Percentiles rank a stretch among this genome's conserved stretches.
phyloP scores from a whole-genome alignment of 2,329 filamentous ascomycete genomes.

The Diaporthe humulicola region DNA sequence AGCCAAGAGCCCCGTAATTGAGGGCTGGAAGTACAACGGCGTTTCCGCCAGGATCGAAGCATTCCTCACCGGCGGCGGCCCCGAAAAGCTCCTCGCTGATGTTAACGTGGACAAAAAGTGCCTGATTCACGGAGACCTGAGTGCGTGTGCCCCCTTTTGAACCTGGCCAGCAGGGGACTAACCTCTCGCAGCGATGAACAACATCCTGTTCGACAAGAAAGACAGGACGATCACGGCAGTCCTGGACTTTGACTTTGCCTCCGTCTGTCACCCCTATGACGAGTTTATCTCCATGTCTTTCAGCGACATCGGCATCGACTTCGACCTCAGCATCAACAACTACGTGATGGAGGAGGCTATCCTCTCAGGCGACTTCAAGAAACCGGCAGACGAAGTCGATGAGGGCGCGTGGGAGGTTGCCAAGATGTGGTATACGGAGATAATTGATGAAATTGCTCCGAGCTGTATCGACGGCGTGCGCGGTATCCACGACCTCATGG shows the following conservation, averaged over 20 bases:
- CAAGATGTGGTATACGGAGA: neutral
- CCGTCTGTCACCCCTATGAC: constrained; percentile 43
- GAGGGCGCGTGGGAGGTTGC: neutral
- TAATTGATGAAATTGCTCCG: neutral
- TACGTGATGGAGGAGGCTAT: neutral
- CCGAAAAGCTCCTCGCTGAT: constrained; percentile 32
- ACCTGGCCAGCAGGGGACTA: neutral
- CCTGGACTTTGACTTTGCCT: constrained; percentile 48
- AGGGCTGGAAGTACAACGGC: constrained; percentile 43
- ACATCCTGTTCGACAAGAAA: constrained; percentile 44
- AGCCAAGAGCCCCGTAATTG: constrained; percentile 36
- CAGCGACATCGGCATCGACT: constrained; percentile 40
- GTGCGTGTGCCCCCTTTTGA: constrained; percentile 39
- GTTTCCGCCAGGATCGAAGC: constrained; percentile 39
- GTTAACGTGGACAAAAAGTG: constrained; percentile 39
- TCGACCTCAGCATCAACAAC: constrained; percentile 39
- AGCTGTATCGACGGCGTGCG: neutral
- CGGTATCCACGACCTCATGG: neutral
- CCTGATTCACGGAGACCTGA: constrained; percentile 47
- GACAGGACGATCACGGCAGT: constrained; percentile 44
- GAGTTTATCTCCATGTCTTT: constrained; percentile 45
- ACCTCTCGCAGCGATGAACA: constrained; percentile 43
- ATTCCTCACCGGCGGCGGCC: constrained; percentile 38
- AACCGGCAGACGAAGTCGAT: neutral
- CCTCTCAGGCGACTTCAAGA: neutral